A percentile compares a stretch with the other conserved stretches of the same genome.
Conservation (phyloP, 345 rosid species). For the Melaleuca alternifolia region DNA sequence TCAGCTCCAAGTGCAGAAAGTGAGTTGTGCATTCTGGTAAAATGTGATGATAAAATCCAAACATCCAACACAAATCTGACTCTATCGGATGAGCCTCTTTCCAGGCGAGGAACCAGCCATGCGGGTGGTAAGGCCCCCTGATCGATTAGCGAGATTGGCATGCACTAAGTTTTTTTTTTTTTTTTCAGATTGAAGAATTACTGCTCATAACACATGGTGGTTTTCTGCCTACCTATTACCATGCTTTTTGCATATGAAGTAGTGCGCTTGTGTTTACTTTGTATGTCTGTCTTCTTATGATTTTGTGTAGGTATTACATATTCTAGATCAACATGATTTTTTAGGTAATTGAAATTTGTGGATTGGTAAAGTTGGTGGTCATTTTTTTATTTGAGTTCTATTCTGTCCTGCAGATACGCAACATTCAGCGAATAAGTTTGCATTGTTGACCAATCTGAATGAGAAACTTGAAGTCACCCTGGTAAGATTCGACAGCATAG, state of each 20-base stretch:
- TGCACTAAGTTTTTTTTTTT: not conserved
- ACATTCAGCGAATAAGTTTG: constrained; percentile 20
- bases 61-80: constrained; percentile 2
- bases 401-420: constrained; percentile 29
- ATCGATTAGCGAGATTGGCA: not conserved
- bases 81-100: constrained; percentile 10
- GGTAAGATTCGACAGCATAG: constrained; percentile 28
- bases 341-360: not conserved
- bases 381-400: not conserved
- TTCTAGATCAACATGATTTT: not conserved
- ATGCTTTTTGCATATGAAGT: not conserved
- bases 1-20: constrained; percentile 3
- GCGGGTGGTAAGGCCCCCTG: constrained; percentile 27
- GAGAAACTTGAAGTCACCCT: constrained; percentile 25
- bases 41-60: not conserved
- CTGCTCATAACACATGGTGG: not conserved
- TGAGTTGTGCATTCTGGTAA: constrained; percentile 1
- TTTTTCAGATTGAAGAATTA: not conserved
- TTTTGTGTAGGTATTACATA: not conserved
- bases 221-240: not conserved
- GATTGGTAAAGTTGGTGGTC: not conserved
- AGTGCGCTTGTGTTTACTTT: not conserved
- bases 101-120: constrained; percentile 30
- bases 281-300: not conserved
- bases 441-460: constrained; percentile 9